Evolutionary conservation across 331 rosid species (phyloP), one percentile per base, ranked within the genome.

Genomic region (Dryas integrifolia): DNA sequence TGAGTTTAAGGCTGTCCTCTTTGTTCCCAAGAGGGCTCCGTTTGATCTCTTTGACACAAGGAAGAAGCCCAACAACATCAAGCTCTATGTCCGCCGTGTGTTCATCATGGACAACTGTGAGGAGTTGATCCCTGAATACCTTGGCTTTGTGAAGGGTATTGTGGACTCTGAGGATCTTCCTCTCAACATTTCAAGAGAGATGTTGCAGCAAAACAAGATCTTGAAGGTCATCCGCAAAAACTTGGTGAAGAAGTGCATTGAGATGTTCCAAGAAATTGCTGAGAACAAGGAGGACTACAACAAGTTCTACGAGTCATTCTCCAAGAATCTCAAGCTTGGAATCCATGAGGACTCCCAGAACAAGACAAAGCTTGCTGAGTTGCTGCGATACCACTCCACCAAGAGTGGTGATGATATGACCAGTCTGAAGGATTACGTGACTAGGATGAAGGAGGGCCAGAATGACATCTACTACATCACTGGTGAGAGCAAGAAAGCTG

Each of bases 241-340:
- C 75, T 69, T 90, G 82, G 93, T 90, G 0, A 90, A 90, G 85
- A 88, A 90, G 76, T 90, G 96, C 75, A 60, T 88, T 15, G 96
- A 90, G 75, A 74, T 90, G 21, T 86, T 90, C 82, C 85, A 84
- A 41, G 96, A 90, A 72, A 86, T 90, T 65, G 92, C 96, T 13
- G 96, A 90, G 82, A 90, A 90, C 87, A 92, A 89, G 84, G 97
- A 92, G 77, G 97, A 92, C 67, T 92, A 92, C 79, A 86, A 85
- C 85, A 92, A 92, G 82, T 92, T 92, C 70, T 92, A 92, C 0
- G 97, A 92, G 79, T 74, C 91, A 2, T 90, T 90, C 83, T 86
- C 93, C 3, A 90, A 90, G 89, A 90, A 90, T 80, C 75, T 90
- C 43, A 90, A 90, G 69, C 82, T 90, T 0, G 96, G 96, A 26